Conservation (phyloP, 805 yeast genomes). For the Blastobotrys peoriensis region DNA sequence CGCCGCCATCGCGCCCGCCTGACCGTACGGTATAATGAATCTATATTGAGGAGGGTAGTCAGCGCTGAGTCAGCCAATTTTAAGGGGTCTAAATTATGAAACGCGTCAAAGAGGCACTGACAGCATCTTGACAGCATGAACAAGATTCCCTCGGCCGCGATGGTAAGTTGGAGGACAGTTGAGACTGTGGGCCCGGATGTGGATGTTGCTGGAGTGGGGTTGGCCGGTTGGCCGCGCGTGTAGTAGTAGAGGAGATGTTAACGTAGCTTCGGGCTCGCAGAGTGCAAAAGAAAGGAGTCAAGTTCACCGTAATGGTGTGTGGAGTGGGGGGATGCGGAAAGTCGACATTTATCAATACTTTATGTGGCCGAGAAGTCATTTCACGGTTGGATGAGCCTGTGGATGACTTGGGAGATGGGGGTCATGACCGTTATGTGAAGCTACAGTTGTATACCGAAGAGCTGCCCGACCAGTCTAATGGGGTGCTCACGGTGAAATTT, state of each 20-base stretch:
- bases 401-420: constrained; percentile 26
- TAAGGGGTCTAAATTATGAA: neutral
- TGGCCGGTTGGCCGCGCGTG: neutral
- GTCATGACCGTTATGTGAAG: constrained; percentile 34
- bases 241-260: neutral
- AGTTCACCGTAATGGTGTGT: constrained; percentile 78
- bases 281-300: constrained; percentile 74
- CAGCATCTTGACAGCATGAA: constrained; percentile 2
- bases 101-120: neutral
- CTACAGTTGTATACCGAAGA: constrained; percentile 32
- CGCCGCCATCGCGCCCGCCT: too few species aligned
- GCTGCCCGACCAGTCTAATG: constrained; percentile 59
- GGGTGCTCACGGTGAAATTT: constrained; percentile 54
- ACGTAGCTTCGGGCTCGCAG: constrained; percentile 57
- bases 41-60: too few species aligned
- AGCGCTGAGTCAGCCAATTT: constrained; percentile 1
- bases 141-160: constrained; percentile 18
- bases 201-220: too few species aligned
- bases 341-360: constrained; percentile 85
- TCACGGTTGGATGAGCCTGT: constrained; percentile 21
- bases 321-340: constrained; percentile 90
- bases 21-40: too few species aligned
- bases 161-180: constrained; percentile 11
- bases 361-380: constrained; percentile 70
- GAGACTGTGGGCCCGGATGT: too few species aligned